These are phyloP conservation scores for Trametes elegans DNA, from an alignment of 768 basidiomycete species.

Conservation along the genomic window DNA sequence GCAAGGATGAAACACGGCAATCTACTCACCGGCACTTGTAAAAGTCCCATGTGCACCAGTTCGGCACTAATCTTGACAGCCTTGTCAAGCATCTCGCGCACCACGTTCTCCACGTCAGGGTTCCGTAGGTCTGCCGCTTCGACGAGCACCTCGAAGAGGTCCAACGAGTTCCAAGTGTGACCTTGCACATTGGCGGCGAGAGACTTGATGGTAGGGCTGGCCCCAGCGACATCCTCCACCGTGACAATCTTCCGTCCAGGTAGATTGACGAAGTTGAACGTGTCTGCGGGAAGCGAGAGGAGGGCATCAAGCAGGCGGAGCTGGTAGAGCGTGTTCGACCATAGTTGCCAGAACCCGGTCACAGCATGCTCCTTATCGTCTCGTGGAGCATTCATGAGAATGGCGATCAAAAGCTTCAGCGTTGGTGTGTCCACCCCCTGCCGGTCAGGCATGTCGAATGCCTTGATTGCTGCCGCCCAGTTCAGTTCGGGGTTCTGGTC, in stretches of 20 bases:
- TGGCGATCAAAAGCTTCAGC: conserved; percentile 83
- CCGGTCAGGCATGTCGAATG: conserved; percentile 84
- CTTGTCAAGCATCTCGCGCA: conserved; percentile 90
- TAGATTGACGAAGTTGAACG: conserved; percentile 88
- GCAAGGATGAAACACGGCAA: background rate
- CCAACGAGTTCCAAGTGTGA: conserved; percentile 92
- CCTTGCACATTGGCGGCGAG: conserved; percentile 89
- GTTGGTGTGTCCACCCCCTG: conserved; percentile 87
- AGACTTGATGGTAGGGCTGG: conserved; percentile 89
- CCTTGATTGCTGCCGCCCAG: conserved; percentile 80
- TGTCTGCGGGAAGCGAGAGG: conserved; percentile 84
- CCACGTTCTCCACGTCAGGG: conserved; percentile 67
- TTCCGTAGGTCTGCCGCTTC: conserved; percentile 71
- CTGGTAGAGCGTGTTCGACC: conserved; percentile 85
- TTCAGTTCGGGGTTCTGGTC: conserved; percentile 61
- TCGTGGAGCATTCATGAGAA: conserved; percentile 79
- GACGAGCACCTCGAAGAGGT: conserved; percentile 87
- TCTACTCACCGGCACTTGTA: conserved; percentile 79
- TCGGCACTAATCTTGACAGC: conserved; percentile 93
- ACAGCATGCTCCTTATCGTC: conserved; percentile 78
- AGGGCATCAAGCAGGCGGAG: conserved; percentile 86
- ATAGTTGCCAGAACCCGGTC: conserved; percentile 80
- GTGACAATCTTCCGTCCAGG: conserved; percentile 83
- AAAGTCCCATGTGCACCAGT: conserved; percentile 87
- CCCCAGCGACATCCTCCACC: conserved; percentile 80